Conservation (phyloP, 495 filamentous ascomycete genomes). For the Bacidia rubella region DNA sequence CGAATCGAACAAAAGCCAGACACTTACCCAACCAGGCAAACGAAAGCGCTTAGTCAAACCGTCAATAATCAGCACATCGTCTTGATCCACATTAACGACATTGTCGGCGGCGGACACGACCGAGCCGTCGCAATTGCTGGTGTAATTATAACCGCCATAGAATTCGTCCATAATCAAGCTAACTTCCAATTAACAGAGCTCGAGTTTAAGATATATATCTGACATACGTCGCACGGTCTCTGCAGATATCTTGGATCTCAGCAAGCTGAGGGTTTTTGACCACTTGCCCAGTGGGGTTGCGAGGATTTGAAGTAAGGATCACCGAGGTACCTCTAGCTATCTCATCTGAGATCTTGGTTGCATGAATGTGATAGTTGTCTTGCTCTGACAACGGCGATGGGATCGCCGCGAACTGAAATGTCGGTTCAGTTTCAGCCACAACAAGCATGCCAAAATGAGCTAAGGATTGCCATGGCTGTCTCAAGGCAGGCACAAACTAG, state of each 20-base stretch:
- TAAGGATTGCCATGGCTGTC: too few relatives aligned
- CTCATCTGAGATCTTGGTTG: constrained; percentile 82
- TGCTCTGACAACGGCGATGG: constrained; percentile 71
- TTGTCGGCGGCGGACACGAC: constrained; percentile 82
- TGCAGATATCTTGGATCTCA: constrained; percentile 82
- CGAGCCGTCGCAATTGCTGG: constrained; percentile 72
- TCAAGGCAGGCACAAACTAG: too few relatives aligned
- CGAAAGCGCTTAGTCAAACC: constrained; percentile 95
- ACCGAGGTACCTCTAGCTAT: constrained; percentile 77
- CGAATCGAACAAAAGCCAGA: not conserved
- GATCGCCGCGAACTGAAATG: constrained; percentile 69
- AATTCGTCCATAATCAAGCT: constrained; percentile 85
- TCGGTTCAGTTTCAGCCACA: constrained; percentile 8
- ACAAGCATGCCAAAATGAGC: too few relatives aligned
- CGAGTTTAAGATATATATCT: too few relatives aligned
- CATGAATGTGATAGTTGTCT: constrained; percentile 82
- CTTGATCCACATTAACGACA: constrained; percentile 53
- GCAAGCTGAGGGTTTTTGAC: constrained; percentile 67
- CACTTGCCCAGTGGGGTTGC: constrained; percentile 87
- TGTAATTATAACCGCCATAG: constrained; percentile 93
- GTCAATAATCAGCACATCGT: constrained; percentile 87
- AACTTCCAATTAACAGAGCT: too few relatives aligned
- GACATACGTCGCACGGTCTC: constrained; percentile 72
- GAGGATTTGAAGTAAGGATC: constrained; percentile 89
- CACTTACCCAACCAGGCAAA: constrained; percentile 66